These are phyloP conservation scores for Wallacemonas sp. DNA, from an alignment of 208 protist genomes.

Conservation along the genomic window DNA sequence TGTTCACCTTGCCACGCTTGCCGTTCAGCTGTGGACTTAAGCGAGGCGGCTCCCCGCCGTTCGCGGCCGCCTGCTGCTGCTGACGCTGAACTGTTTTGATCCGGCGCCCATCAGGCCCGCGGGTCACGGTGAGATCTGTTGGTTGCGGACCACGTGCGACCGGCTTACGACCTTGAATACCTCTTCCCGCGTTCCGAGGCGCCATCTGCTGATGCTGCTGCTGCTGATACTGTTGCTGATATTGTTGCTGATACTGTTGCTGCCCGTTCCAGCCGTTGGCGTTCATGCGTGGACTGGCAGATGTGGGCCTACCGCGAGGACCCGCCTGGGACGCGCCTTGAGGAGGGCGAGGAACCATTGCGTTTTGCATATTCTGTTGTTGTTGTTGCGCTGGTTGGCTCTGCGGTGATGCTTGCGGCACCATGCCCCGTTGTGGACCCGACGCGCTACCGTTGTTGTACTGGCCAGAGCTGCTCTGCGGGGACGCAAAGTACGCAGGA, in stretches of 20 bases:
- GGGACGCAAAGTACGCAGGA: no score
- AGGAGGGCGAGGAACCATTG: not conserved
- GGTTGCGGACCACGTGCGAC: constrained; percentile 57
- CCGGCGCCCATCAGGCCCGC: constrained; percentile 27
- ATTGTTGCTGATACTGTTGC: not conserved
- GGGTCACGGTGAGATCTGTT: constrained; percentile 25
- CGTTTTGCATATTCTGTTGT: not conserved
- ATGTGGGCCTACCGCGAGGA: not conserved
- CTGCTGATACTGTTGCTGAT: not conserved
- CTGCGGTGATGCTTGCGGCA: not conserved
- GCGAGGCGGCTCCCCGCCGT: not conserved
- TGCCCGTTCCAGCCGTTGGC: not conserved
- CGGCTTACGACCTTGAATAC: constrained; percentile 5
- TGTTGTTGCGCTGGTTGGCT: constrained; percentile 1
- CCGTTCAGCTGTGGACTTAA: not conserved
- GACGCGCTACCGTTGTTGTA: not conserved
- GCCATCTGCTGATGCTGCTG: constrained; percentile 10
- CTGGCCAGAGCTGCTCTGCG: constrained; percentile 8
- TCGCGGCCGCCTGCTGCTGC: not conserved
- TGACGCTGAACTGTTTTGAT: constrained; percentile 19
- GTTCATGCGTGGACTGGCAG: not conserved
- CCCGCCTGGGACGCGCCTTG: not conserved
- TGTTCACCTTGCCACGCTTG: not conserved
- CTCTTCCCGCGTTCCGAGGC: not conserved
- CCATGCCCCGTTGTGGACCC: not conserved